Evolutionary conservation across 257 asterid species (phyloP), one percentile per base, ranked within the genome.

Genomic region (Solanum ossicruentum): DNA sequence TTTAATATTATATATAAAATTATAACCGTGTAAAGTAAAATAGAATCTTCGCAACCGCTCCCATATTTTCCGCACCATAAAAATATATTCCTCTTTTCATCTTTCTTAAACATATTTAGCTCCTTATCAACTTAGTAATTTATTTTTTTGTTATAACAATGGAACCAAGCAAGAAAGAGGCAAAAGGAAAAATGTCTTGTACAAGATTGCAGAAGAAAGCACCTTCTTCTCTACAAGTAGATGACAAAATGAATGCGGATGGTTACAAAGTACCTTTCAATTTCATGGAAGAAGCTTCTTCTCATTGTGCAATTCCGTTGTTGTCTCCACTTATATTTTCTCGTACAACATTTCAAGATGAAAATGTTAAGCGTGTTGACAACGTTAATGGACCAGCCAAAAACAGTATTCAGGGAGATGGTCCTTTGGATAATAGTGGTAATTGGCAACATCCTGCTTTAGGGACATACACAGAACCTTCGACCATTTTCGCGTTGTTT

Each of bases 201-300:
- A 73, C 88, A 36, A 87, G 91, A 87, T 83, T 89, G 28, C 90
- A 87, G 36, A 85, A 69, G 82, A 87, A 77, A 41, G 90, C 88
- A 66, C 91, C 91, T 6, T 55, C 83, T 43, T 84, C 87, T 26
- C 86, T 89, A 12, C 66, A 67, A 43, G 43, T 84, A 6, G 84
- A 83, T 49, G 73, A 70, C 43, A 79, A 69, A 26, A 67, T 45
- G 47, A 61, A 13, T 58, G 20, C 15, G 23, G 69, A 45, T 16
- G 67, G 56, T 39, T 66, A 20, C 56, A 51, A 45, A 77, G 63
- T 77, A n/a, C 73, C 87, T 17, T 80, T 20, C 66, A 23, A 73
- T 39, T 32, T 85, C 12, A 32, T 82, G 81, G 85, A 83, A 69
- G 85, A 83, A 13, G 86, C 77, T 69, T 69, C 86, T 69, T 58